Evolutionary conservation across 768 basidiomycete genomes (phyloP), one percentile per base, ranked within the genome.

Genomic region (Tulasnella sp.): DNA sequence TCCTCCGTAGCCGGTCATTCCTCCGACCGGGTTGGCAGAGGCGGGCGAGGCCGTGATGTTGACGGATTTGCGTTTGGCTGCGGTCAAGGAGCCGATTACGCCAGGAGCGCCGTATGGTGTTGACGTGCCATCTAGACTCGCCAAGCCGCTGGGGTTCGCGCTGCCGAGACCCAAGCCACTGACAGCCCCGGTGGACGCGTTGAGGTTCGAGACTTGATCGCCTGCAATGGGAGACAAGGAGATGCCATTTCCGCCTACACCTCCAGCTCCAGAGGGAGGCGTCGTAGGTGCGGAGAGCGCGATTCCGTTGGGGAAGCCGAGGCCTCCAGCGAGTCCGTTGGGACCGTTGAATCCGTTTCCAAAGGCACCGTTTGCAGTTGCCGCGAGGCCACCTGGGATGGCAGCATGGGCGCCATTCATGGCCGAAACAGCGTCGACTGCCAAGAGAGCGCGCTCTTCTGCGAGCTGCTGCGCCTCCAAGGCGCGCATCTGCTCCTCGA

Each of bases 401-500:
- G 62, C 5, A 6, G 39, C 80, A 10, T 74, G 39, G 19, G 72
- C 31, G 62, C 31, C 39, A 9, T 34, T 44, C 4, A 39, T 36
- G 58, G 44, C 90, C 6, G 21, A 52, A 52, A n/a, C 7, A n/a
- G 46, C 93, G 93, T 82, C 95, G 89, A 82, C 85, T 89, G 83
- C 96, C 90, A 52, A 96, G 89, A 76, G 39, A 84, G 96, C 94
- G 74, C 81, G 82, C 79, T 87, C 86, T 82, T 87, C 87, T 82
- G 93, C 92, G 18, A 91, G 92, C 86, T 99, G 97, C 85, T 95
- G 92, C 81, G 93, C 92, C 86, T 98, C 96, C 81, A 99, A 89
- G 77, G 89, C 91, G 78, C 93, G 92, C 97, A 98, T 98, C 86
- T 98, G 96, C 83, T 97, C 95, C 86, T 99, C 97, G 85, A 98